Conservation (phyloP, 768 basidiomycete genomes). For the Cystobasidium tubakii region DNA sequence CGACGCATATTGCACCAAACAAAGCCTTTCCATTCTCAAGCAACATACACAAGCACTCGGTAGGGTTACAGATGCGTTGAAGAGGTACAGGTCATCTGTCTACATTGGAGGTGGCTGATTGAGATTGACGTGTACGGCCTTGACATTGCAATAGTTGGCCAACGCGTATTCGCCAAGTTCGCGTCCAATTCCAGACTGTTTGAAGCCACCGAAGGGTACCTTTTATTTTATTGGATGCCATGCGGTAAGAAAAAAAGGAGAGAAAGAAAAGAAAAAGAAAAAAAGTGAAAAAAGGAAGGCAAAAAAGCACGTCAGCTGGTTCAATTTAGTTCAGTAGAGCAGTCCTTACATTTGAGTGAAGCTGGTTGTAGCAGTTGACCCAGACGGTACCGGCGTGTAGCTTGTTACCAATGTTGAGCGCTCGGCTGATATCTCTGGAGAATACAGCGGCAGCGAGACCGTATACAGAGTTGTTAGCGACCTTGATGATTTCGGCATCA, state of each 20-base stretch:
- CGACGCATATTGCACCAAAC: no score
- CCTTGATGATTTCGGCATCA: constrained; percentile 46
- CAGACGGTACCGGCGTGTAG: constrained; percentile 70
- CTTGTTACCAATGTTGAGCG: constrained; percentile 64
- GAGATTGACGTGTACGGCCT: constrained; percentile 28
- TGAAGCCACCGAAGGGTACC: constrained; percentile 53
- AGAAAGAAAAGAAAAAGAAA: background rate
- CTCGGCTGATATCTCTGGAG: constrained; percentile 68
- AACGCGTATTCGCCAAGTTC: constrained; percentile 46
- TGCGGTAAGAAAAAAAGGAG: background rate
- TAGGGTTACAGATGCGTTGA: no score
- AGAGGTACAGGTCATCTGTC: no score
- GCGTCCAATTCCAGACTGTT: constrained; percentile 51
- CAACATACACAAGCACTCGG: no score
- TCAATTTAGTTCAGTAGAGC: no score
- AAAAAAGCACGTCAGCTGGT: no score
- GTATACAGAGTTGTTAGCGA: constrained; percentile 68
- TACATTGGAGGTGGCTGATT: constrained; percentile 5
- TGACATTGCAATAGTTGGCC: constrained; percentile 32
- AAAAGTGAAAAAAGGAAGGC: no score
- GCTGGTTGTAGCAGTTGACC: constrained; percentile 53
- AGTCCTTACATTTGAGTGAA: background rate
- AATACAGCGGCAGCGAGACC: constrained; percentile 76
- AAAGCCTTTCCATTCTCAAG: no score
- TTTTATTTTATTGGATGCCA: no score